A percentile compares a stretch with the other conserved stretches of the same genome.
phyloP scores from a whole-genome alignment of 2,329 filamentous ascomycete species.

The Cladosporium sphaerospermum region DNA sequence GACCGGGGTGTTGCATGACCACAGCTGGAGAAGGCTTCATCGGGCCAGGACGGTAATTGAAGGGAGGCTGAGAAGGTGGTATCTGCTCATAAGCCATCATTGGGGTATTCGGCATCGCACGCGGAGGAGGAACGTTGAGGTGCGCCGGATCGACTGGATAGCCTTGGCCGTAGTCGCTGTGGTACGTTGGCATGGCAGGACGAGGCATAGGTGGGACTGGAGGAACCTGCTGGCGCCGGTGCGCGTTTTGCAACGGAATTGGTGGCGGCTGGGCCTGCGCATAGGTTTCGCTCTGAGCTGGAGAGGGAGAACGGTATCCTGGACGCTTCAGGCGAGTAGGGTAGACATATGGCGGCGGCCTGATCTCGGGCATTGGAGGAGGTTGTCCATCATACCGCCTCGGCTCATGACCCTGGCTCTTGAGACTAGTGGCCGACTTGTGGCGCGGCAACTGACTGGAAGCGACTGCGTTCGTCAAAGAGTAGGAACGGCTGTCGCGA shows the following conservation, averaged over 20 bases:
- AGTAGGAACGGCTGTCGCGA: constrained; percentile 37
- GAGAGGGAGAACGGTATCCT: constrained; percentile 38
- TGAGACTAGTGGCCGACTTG: constrained; percentile 40
- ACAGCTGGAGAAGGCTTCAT: constrained; percentile 19
- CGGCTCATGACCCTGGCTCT: constrained; percentile 34
- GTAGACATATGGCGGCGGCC: constrained; percentile 38
- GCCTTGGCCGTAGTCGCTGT: constrained; percentile 23
- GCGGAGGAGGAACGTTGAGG: constrained; percentile 23
- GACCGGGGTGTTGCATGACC: constrained; percentile 18
- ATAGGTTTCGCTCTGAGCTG: constrained; percentile 38
- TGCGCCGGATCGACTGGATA: constrained; percentile 20
- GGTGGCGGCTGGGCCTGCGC: constrained; percentile 11
- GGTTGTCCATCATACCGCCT: constrained; percentile 23
- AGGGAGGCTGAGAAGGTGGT: constrained; percentile 14
- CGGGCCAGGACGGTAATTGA: constrained; percentile 22
- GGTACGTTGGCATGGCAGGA: constrained; percentile 26
- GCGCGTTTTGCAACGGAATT: constrained; percentile 6
- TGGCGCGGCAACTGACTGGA: constrained; percentile 34
- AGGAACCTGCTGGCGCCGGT: constrained; percentile 6
- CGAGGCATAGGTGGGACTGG: constrained; percentile 13
- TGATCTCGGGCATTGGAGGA: constrained; percentile 29
- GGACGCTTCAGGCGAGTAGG: constrained; percentile 37
- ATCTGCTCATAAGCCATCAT: constrained; percentile 20
- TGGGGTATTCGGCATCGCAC: constrained; percentile 22
- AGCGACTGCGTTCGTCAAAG: constrained; percentile 32